Percentiles rank a stretch among this genome's conserved stretches.
Conservation (phyloP, 169 alveolate genomes). For the Plasmodium knowlesi region DNA sequence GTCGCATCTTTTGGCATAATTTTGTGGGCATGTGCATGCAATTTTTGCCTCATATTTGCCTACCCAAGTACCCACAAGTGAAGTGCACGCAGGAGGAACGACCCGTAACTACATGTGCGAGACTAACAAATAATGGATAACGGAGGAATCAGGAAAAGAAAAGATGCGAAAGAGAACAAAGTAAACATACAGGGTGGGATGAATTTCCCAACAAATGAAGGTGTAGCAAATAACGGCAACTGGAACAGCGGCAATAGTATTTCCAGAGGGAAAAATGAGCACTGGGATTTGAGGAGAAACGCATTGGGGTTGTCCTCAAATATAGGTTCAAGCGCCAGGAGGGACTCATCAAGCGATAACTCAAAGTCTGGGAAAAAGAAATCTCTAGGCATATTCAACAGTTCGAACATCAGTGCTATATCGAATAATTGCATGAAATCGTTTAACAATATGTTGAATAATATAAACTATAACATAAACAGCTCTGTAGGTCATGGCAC, state of each 20-base stretch:
- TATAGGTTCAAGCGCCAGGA: not conserved
- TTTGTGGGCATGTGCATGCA: not conserved
- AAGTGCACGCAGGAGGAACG: not conserved
- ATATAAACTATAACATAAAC: constrained; percentile 37
- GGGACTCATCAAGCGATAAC: constrained; percentile 12
- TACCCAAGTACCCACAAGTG: no score
- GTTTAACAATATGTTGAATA: constrained; percentile 45
- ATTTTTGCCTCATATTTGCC: not conserved
- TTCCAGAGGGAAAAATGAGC: constrained; percentile 4
- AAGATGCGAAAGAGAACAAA: constrained; percentile 47
- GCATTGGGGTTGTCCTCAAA: not conserved
- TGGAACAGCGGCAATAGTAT: not conserved
- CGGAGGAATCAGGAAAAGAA: constrained; percentile 64
- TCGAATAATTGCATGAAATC: constrained; percentile 69
- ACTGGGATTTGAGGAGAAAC: not conserved
- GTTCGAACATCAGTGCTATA: constrained; percentile 59
- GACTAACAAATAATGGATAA: constrained; percentile 41
- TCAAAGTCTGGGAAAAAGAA: constrained; percentile 47
- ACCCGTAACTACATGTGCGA: constrained; percentile 6
- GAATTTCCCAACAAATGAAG: constrained; percentile 11
- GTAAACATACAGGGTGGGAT: not conserved
- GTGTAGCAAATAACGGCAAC: not conserved
- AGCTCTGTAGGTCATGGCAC: constrained; percentile 1
- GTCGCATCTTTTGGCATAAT: not conserved
- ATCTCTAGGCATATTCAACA: constrained; percentile 32